These are phyloP conservation scores for Scedosporium boydii DNA, from an alignment of 2,329 filamentous ascomycete species.

Conservation along the genomic window DNA sequence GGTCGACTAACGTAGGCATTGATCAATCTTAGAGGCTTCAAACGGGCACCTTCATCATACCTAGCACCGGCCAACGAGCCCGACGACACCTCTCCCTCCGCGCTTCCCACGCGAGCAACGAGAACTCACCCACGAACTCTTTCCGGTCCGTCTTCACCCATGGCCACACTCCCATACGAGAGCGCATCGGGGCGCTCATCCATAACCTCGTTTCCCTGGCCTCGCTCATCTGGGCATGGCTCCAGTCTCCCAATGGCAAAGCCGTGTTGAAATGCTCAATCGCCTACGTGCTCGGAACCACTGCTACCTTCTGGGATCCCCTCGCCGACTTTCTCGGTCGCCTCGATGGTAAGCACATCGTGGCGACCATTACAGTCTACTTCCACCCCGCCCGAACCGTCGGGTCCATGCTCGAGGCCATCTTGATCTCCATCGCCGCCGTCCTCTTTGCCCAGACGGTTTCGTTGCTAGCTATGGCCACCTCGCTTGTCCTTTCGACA, in stretches of 20 bases:
- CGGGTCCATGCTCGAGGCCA: constrained; percentile 84
- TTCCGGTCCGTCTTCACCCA: constrained; percentile 25
- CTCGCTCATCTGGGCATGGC: constrained; percentile 45
- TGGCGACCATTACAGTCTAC: constrained; percentile 88
- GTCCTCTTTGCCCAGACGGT: constrained; percentile 63
- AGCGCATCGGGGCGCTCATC: constrained; percentile 22
- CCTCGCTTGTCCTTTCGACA: constrained; percentile 68
- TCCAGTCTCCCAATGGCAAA: constrained; percentile 62
- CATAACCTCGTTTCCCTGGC: constrained; percentile 28
- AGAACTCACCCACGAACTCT: constrained; percentile 19
- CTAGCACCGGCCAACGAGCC: constrained; percentile 75
- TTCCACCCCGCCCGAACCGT: constrained; percentile 83
- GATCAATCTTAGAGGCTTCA: constrained; percentile 53
- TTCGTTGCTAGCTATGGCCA: constrained; percentile 78
- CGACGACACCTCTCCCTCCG: constrained; percentile 72
- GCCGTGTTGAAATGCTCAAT: constrained; percentile 85
- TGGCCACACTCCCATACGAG: constrained; percentile 19
- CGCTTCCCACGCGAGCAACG: constrained; percentile 17
- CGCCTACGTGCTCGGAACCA: constrained; percentile 76
- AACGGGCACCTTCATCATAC: constrained; percentile 80
- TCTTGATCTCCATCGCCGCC: constrained; percentile 65
- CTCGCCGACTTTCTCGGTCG: constrained; percentile 67
- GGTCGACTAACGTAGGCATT: background rate
- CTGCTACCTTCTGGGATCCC: constrained; percentile 72
- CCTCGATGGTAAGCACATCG: constrained; percentile 87